Conservation (phyloP, 495 filamentous ascomycete genomes). For the Lophiotrema nucula region DNA sequence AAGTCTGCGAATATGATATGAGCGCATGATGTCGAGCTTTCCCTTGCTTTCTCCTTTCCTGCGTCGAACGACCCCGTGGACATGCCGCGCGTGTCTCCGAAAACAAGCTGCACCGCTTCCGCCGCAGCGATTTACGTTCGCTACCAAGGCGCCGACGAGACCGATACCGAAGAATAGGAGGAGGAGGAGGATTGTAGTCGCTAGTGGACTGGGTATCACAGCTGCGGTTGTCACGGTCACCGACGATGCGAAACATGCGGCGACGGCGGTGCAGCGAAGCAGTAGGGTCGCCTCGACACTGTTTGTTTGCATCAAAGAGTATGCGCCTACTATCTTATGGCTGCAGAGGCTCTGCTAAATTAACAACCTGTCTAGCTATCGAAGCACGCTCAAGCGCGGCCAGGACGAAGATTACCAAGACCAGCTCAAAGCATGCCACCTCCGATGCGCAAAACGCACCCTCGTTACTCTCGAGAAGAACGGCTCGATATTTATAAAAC, state of each 20-base stretch:
- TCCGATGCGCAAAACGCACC: slow-evolving; percentile 87
- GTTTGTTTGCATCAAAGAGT: slow-evolving; percentile 88
- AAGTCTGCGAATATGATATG: too few relatives aligned
- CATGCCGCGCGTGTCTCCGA: slow-evolving; percentile 30
- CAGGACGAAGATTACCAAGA: slow-evolving; percentile 60
- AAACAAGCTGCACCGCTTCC: slow-evolving; percentile 23
- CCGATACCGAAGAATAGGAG: slow-evolving; percentile 8
- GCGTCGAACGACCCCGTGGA: slow-evolving; percentile 28
- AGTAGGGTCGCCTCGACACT: slow-evolving; percentile 76
- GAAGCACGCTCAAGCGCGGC: slow-evolving; percentile 61
- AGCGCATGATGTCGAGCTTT: slow-evolving; percentile 26
- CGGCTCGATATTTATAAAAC: slow-evolving; percentile 96
- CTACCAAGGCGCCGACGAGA: slow-evolving; percentile 15
- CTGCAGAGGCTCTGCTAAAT: not conserved
- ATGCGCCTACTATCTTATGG: slow-evolving; percentile 40
- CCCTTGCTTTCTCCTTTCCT: slow-evolving; percentile 16
- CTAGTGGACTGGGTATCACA: slow-evolving; percentile 53
- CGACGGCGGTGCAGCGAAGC: slow-evolving; percentile 71
- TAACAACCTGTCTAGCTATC: slow-evolving; percentile 15
- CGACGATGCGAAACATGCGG: slow-evolving; percentile 70
- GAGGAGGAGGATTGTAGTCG: slow-evolving; percentile 43
- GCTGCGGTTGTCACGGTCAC: slow-evolving; percentile 63
- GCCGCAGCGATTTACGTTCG: slow-evolving; percentile 18
- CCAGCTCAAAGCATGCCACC: slow-evolving; percentile 80
- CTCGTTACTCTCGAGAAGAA: slow-evolving; percentile 86